Percentiles rank a stretch among this genome's conserved stretches.
These are phyloP conservation scores for Macrolepiota albuminosa DNA, from an alignment of 768 basidiomycete species.

Conservation along the genomic window DNA sequence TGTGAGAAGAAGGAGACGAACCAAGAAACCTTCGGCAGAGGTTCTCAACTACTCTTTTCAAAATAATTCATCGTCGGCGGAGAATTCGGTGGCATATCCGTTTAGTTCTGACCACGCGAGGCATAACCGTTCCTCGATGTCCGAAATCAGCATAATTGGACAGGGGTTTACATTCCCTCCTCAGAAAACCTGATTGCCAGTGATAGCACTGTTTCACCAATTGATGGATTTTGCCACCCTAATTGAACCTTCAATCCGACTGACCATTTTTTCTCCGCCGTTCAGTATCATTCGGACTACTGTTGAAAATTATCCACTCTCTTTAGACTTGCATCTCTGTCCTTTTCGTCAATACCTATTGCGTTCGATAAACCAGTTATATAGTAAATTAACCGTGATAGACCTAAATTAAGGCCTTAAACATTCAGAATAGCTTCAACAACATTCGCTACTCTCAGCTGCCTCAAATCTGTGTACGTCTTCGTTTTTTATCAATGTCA, in stretches of 20 bases:
- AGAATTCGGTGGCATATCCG: neutral
- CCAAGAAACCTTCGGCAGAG: constrained; percentile 55
- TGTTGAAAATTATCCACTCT: neutral
- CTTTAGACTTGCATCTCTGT: neutral
- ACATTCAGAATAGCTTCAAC: constrained; percentile 89
- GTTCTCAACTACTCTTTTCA: constrained; percentile 31
- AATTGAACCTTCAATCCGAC: neutral
- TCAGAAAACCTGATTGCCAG: neutral
- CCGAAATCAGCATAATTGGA: neutral
- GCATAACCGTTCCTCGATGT: neutral
- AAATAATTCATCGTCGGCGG: neutral
- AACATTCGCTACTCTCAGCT: constrained; percentile 86
- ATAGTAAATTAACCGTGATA: neutral
- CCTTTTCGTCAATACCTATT: neutral
- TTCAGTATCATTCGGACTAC: neutral
- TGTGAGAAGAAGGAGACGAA: constrained; percentile 33
- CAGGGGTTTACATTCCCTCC: neutral
- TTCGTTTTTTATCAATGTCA: constrained; percentile 25
- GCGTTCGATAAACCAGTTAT: neutral
- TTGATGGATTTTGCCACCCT: neutral
- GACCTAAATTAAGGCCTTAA: constrained; percentile 25
- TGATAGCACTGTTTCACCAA: neutral
- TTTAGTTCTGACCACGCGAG: constrained; percentile 2
- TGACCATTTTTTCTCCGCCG: neutral
- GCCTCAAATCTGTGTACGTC: constrained; percentile 96